phyloP scores from a whole-genome alignment of 2,329 filamentous ascomycete species.

The Didymella lethalis region DNA sequence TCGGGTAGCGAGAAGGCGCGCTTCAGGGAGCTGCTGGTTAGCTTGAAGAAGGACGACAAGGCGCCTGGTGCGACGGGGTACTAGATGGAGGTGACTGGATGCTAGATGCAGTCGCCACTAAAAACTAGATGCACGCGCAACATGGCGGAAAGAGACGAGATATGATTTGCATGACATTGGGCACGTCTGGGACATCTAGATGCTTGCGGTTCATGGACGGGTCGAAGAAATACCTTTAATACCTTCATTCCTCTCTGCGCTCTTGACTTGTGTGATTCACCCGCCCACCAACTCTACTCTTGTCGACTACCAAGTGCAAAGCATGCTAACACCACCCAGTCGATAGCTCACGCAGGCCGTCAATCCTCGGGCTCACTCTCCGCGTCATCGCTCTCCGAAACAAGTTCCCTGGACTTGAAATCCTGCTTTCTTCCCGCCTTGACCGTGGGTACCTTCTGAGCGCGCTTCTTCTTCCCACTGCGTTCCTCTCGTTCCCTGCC shows the following conservation, averaged over 20 bases:
- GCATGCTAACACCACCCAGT: too few relatives aligned
- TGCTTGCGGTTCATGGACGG: constrained; percentile 35
- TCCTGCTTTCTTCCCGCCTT: neutral
- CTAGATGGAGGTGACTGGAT: constrained; percentile 19
- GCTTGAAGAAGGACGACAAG: constrained; percentile 92
- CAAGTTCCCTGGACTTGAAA: constrained; percentile 22
- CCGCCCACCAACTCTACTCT: too few relatives aligned
- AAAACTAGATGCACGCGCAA: constrained; percentile 25
- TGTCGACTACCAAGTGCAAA: too few relatives aligned
- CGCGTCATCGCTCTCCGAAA: constrained; percentile 21
- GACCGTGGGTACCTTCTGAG: neutral
- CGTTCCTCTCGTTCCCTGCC: constrained; percentile 23
- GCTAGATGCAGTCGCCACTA: too few relatives aligned
- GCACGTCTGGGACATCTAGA: constrained; percentile 22
- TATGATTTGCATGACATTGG: constrained; percentile 26
- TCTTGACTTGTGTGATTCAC: too few relatives aligned
- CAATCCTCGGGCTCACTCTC: constrained; percentile 7
- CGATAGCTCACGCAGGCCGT: too few relatives aligned
- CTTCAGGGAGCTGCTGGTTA: constrained; percentile 89
- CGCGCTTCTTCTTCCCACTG: neutral
- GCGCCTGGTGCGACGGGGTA: constrained; percentile 66
- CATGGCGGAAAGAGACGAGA: constrained; percentile 10
- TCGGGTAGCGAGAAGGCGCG: constrained; percentile 93
- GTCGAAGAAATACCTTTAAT: constrained; percentile 35
- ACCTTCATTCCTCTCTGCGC: neutral